Evolutionary conservation across 2,329 filamentous ascomycete species (phyloP).

Genomic region (Aspergillus japonicus): DNA sequence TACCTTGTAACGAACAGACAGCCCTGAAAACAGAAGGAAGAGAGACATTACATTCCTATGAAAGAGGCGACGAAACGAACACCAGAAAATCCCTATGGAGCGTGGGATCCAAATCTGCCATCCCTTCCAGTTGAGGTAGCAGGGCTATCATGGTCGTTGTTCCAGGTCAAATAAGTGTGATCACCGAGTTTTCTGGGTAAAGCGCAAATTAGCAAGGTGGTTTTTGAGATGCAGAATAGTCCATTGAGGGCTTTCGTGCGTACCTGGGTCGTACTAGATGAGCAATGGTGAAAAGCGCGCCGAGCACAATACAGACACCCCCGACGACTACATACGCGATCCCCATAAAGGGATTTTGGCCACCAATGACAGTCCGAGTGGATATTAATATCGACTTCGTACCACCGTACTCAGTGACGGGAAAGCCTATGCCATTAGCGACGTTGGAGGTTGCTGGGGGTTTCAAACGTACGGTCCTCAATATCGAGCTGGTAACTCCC

Average conservation of each 20-base stretch:
- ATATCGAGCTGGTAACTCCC: constrained; percentile 79
- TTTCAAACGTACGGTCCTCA: constrained; percentile 65
- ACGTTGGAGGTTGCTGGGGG: neutral
- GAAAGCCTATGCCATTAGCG: constrained; percentile 65
- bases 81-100: constrained; percentile 13
- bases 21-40: neutral
- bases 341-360: constrained; percentile 90
- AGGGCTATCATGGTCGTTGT: constrained; percentile 64
- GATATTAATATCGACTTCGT: constrained; percentile 88
- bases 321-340: constrained; percentile 95
- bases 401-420: constrained; percentile 73
- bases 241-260: constrained; percentile 26
- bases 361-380: constrained; percentile 88
- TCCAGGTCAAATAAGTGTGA: constrained; percentile 97
- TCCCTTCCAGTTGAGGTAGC: constrained; percentile 58
- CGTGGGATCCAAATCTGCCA: constrained; percentile 42
- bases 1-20: neutral
- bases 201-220: neutral
- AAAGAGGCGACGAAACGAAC: neutral
- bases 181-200: constrained; percentile 82
- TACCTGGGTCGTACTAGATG: constrained; percentile 89
- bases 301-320: constrained; percentile 86
- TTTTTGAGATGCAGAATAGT: neutral
- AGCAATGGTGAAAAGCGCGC: constrained; percentile 81
- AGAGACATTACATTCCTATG: neutral